Percentiles rank a stretch among this genome's conserved stretches.
Evolutionary conservation across 805 yeast species (phyloP).

Genomic region (Wickerhamiella parazyma): DNA sequence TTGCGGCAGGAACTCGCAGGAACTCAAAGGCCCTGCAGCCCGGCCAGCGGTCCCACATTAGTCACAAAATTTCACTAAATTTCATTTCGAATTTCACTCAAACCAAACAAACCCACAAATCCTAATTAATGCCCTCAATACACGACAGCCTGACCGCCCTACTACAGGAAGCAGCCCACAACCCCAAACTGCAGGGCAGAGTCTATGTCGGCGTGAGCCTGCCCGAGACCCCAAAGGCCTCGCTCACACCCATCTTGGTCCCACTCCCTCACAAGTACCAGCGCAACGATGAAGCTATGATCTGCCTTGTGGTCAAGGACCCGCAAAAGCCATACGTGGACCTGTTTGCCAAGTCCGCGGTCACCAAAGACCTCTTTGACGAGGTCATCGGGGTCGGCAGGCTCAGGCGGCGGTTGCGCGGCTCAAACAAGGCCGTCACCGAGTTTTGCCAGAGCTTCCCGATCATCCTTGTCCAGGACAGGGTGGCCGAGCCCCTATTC

Average conservation of each 20-base stretch:
- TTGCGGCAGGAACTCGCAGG: no score
- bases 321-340: constrained; percentile 12
- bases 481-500: constrained; percentile 16
- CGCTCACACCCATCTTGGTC: constrained; percentile 13
- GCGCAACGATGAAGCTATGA: constrained; percentile 14
- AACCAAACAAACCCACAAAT: not conserved
- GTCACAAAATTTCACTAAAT: no score
- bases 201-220: constrained; percentile 16
- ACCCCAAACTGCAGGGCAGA: constrained; percentile 15
- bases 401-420: constrained; percentile 17
- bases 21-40: no score
- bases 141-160: constrained; percentile 12
- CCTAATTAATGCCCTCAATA: not conserved
- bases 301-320: constrained; percentile 20
- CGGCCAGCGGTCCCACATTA: no score
- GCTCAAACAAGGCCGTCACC: constrained; percentile 15
- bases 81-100: not conserved
- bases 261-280: constrained; percentile 18
- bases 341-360: constrained; percentile 4
- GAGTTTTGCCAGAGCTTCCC: constrained; percentile 17
- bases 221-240: constrained; percentile 10
- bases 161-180: constrained; percentile 11
- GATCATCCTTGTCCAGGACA: constrained; percentile 16
- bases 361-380: constrained; percentile 15
- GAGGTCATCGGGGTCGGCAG: constrained; percentile 21